phyloP scores from a whole-genome alignment of 1,284 basidiomycete genomes.

The Pseudozyma pruni region DNA sequence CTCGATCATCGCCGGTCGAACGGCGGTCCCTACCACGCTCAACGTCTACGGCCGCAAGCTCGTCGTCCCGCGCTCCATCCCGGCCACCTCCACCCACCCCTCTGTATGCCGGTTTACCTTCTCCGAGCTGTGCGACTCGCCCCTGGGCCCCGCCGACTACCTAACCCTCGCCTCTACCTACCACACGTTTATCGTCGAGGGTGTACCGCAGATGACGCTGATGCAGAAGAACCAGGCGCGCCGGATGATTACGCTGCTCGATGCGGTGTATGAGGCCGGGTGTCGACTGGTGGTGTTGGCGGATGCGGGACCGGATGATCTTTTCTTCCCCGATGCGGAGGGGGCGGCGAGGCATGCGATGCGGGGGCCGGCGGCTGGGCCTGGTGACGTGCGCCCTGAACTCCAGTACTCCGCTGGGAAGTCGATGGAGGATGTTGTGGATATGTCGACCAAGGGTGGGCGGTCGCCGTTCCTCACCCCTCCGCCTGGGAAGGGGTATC shows the following conservation, averaged over 20 bases:
- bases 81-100: slow-evolving; percentile 39
- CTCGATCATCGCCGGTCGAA: slow-evolving; percentile 18
- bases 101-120: slow-evolving; percentile 74
- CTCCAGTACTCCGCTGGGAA: slow-evolving; percentile 2
- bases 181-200: slow-evolving; percentile 74
- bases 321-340: slow-evolving; percentile 73
- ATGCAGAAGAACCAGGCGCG: slow-evolving; percentile 78
- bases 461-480: slow-evolving; percentile 39
- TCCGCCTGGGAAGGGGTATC: slow-evolving; percentile 30
- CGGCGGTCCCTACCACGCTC: slow-evolving; percentile 46
- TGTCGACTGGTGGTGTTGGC: slow-evolving; percentile 70
- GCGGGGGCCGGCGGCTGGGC: slow-evolving; percentile 39
- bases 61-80: slow-evolving; percentile 71
- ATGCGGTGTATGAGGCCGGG: slow-evolving; percentile 73
- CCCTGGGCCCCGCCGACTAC: slow-evolving; percentile 78
- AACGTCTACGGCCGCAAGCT: slow-evolving; percentile 73
- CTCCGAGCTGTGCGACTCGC: slow-evolving; percentile 75
- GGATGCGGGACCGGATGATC: slow-evolving; percentile 71
- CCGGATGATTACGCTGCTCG: slow-evolving; percentile 78
- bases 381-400: slow-evolving; percentile 35
- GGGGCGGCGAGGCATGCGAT: slow-evolving; percentile 31
- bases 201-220: slow-evolving; percentile 74
- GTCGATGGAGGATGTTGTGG: slow-evolving; percentile 42
- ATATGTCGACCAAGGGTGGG: slow-evolving; percentile 49
- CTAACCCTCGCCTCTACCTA: slow-evolving; percentile 75